Evolutionary conservation across 2,329 filamentous ascomycete species (phyloP), one percentile per base, ranked within the genome.

Genomic region (Purpureocillium takamizusanense): DNA sequence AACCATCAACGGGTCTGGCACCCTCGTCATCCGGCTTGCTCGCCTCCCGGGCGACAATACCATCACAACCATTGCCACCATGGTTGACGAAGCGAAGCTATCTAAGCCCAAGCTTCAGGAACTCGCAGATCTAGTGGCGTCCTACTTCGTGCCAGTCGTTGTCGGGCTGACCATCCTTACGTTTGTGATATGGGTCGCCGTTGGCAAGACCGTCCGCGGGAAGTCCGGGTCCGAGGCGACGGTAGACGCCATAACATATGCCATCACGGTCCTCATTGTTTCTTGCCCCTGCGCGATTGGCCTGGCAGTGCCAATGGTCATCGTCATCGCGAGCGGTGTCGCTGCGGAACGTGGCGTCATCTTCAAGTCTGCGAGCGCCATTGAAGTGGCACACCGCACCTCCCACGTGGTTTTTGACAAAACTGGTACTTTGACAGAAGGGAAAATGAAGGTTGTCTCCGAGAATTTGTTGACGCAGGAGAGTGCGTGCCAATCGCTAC

Each of bases 271-370:
- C 0, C 69, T 87, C 3, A 78, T 83, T 13, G 76, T 90, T 0
- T 87, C 83, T 0, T 92, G 85, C 46, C 85, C 86, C 0, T 90
- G 85, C 40, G 85, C 83, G 0, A 76, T 92, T 33, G 83, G 83
- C 0, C 66, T 75, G 0, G 82, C 82, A 0, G 81, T 87, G 0
- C 85, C 86, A 0, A 86, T 89, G 81, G 84, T 89, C 1, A 60
- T 88, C 10, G 75, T 88, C 0, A 78, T 89, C 33, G 75, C 78
- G 1, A 75, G 76, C 13, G 81, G 83, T 1, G 68, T 83, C 1
- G 81, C 76, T 0, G 83, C 83, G 0, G 60, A 69, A 34, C 58
- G 62, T 9, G 83, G 84, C 0, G 65, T 89, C 13, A 71, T 89
- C 17, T 79, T 89, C 60, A 84, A 85, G 50, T 71, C 76, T 1